Base-by-base conservation (phyloP, 2,329 filamentous ascomycete genomes). In the Xylariaceae sp. region DNA sequence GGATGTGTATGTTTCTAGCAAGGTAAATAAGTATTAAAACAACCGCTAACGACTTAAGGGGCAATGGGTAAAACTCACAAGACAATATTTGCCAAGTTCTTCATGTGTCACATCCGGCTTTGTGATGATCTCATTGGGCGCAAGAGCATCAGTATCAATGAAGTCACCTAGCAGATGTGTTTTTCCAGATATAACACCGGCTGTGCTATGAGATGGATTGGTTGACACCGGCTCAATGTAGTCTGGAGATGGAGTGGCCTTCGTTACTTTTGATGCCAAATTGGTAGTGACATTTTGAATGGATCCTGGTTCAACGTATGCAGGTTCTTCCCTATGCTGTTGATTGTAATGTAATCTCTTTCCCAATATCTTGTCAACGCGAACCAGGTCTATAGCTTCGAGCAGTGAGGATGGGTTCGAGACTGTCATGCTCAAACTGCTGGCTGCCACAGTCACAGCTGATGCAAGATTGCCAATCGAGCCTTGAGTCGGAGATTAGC, bases 401-500 rank as follows among this genome's bases (percentile, higher is more conserved):
- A 47, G 44, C 14, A 47, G n/a, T 10, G 39, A 4, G 23, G 40
- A 35, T 1, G 62, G 56, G 1, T 57, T 49, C 2, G 62, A 66
- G 5, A 73, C 55, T 29, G 56, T 62, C 71, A 74, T 74, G 4
- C 58, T 54, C 44, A 75, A 75, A 1, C 65, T 69, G 0, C 68
- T 72, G 3, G 71, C 71, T 3, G 72, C 71, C 2, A 75, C 72
- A 1, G 69, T 69, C 5, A 67, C 70, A 3, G 72, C 71, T 1
- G 70, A 72, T 2, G 65, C 62, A 21, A 76, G 55, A 48, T 71
- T 67, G 1, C 71, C 72, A 48, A 76, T 64, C 0, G 69, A 64
- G 1, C 67, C 66, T 69, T 14, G 25, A 29, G 14, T 29, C 7
- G 14, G 25, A 29, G 25, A 29, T n/a, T 7, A 29, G 25, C 25